Evolutionary conservation across 352 stramenopile species (phyloP), one percentile per base, ranked within the genome.

Genomic region (Phytopythium chamaehyphon): DNA sequence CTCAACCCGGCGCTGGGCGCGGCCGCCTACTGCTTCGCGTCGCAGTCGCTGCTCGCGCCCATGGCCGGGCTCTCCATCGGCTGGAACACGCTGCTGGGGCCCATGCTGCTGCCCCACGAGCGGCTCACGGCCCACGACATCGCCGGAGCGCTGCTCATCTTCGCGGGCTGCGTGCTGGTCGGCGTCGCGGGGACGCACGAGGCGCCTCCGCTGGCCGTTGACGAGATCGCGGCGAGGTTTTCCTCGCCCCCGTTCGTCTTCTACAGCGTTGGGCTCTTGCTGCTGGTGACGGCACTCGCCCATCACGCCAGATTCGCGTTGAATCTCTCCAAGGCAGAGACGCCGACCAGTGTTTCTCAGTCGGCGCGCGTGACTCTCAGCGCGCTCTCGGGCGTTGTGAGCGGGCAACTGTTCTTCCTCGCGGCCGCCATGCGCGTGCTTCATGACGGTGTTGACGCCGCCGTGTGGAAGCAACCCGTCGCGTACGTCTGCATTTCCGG

Each of bases 1-100:
- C n/a, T n/a, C n/a, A n/a, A n/a, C n/a, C n/a, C n/a, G n/a, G n/a
- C n/a, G n/a, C n/a, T n/a, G n/a, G n/a, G n/a, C n/a, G n/a, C n/a
- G n/a, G n/a, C n/a, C n/a, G n/a, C n/a, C n/a, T n/a, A n/a, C n/a
- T 90, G 76, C 50, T 93, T 90, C 45, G 82, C 82, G n/a, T 82
- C 82, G 22, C 82, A 89, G 59, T 93, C 82, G 42, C 62, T 93
- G 14, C 62, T 93, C 15, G 79, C 82, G n/a, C 82, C 82, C 0
- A 93, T 93, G 82, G 79, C 76, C 9, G 82, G 82, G 1, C 71
- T 93, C 44, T 88, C 79, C 9, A 88, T 93, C 52, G 77, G 79
- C 23, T 93, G 82, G 82, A 93, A 93, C 61, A 90, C 80, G 40
- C 64, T 90, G 19, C 71, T 93, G 39, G 81, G 76, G 3, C 82